phyloP scores from a whole-genome alignment of 2,329 filamentous ascomycete genomes.

The Massarina eburnea region DNA sequence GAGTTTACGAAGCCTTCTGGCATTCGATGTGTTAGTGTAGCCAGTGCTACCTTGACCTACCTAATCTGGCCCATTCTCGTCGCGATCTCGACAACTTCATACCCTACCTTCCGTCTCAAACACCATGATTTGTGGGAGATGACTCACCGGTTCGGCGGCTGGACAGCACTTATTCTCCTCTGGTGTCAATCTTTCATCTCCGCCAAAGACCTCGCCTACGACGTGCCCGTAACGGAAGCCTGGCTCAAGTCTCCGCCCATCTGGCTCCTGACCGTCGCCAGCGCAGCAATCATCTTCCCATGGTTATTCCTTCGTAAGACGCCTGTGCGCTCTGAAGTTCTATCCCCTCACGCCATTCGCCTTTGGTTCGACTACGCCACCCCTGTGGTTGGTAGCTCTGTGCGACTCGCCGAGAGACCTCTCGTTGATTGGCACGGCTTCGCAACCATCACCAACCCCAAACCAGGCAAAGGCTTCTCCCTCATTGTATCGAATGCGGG shows the following conservation, averaged over 20 bases:
- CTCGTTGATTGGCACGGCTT: conserved; percentile 44
- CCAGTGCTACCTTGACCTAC: conserved; percentile 33
- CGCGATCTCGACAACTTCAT: conserved; percentile 31
- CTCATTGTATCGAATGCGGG: conserved; percentile 43
- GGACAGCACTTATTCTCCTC: conserved; percentile 39
- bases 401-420: conserved; percentile 35
- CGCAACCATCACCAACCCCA: conserved; percentile 42
- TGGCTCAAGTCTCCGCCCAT: conserved; percentile 47
- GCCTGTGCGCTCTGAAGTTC: conserved; percentile 64
- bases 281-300: conserved; percentile 68
- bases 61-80: conserved; percentile 32
- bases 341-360: conserved; percentile 73
- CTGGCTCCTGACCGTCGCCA: conserved; percentile 70
- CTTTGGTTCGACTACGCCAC: conserved; percentile 55
- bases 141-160: conserved; percentile 42
- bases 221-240: conserved; percentile 19
- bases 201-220: conserved; percentile 25
- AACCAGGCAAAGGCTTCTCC: conserved; percentile 32
- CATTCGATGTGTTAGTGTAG: conserved; percentile 19
- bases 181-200: conserved; percentile 36
- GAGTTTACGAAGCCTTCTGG: conserved; percentile 30
- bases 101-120: conserved; percentile 32
- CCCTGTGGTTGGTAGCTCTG: conserved; percentile 33
- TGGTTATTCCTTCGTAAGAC: conserved; percentile 74
- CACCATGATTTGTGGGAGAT: conserved; percentile 41